phyloP scores from a whole-genome alignment of 164 flowering plant genomes.

The grape (Vitis vinifera) region ASM3070453v1 NC_081814.1:19263501-19264000 shows the following conservation, averaged over 20 bases:
- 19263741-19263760: conserved; percentile 77
- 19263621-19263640: conserved; percentile 79
- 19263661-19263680: conserved; percentile 58
- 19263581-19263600: neutral
- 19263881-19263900: neutral
- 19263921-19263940: neutral
- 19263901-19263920: neutral
- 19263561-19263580: conserved; percentile 1
- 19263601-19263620: conserved; percentile 66
- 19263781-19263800: conserved; percentile 4
- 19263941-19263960: neutral
- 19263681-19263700: conserved; percentile 78
- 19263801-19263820: conserved; percentile 1
- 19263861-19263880: neutral
- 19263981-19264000: neutral
- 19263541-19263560: conserved; percentile 1
- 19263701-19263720: conserved; percentile 74
- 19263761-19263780: conserved; percentile 53
- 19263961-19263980: neutral
- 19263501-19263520: conserved; percentile 62
- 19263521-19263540: conserved; percentile 9
- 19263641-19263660: conserved; percentile 54
- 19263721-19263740: conserved; percentile 59
- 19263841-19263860: neutral
- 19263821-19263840: neutral